phyloP scores from a whole-genome alignment of 1,284 basidiomycete genomes.

The Kalmanozyma brasiliensis region DNA sequence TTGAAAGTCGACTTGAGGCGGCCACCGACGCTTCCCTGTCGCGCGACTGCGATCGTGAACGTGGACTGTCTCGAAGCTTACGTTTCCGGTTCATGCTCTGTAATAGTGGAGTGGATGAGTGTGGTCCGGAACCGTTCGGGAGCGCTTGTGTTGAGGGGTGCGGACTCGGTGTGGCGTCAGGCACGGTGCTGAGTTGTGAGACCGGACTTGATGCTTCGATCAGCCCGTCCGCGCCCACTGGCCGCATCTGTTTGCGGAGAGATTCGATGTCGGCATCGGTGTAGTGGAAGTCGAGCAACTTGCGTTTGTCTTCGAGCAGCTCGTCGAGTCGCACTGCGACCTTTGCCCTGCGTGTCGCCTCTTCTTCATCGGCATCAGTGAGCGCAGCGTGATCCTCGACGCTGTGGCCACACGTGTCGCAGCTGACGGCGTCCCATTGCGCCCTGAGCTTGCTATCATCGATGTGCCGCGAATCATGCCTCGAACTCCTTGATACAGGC shows the following conservation, averaged over 20 bases:
- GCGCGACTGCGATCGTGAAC: conserved; percentile 32
- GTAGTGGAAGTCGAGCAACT: conserved; percentile 81
- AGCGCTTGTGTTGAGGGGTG: conserved; percentile 30
- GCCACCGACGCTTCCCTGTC: conserved; percentile 51
- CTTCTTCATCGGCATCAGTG: conserved; percentile 63
- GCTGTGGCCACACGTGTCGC: conserved; percentile 76
- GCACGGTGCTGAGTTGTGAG: conserved; percentile 43
- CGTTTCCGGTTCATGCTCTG: conserved; percentile 46
- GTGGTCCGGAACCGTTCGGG: conserved; percentile 29
- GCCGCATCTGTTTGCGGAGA: conserved; percentile 72
- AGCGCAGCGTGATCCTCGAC: conserved; percentile 77
- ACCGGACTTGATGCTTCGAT: conserved; percentile 39
- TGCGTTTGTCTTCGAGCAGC: conserved; percentile 80
- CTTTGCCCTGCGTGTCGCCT: conserved; percentile 74
- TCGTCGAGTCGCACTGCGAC: conserved; percentile 86
- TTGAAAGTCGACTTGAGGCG: conserved; percentile 51
- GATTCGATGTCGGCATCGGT: conserved; percentile 77
- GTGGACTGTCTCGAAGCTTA: conserved; percentile 39
- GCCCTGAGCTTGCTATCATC: conserved; percentile 30
- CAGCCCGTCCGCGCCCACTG: conserved; percentile 41
- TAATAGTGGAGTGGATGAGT: conserved; percentile 38
- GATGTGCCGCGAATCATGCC: conserved; percentile 19
- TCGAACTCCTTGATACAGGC: conserved; percentile 20
- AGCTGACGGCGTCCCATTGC: conserved; percentile 27
- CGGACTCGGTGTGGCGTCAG: conserved; percentile 46